Base-by-base conservation (phyloP, 2,329 filamentous ascomycete genomes). In the Ambrosiella xylebori region DNA sequence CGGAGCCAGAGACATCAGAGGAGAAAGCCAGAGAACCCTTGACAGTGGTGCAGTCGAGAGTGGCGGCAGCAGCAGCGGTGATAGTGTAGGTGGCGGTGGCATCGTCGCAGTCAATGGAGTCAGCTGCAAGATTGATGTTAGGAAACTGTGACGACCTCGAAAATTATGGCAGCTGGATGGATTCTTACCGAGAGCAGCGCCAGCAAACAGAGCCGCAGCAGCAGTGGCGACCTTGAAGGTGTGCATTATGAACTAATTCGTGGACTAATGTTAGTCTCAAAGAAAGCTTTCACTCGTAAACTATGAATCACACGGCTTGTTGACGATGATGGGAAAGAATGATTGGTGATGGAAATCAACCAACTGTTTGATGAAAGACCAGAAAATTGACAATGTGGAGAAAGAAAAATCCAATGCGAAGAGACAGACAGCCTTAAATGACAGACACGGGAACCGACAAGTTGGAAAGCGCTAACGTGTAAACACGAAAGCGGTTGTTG, bases 11-110 rank as follows among this genome's bases (percentile, higher is more conserved):
- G 39, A 63, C 54, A 39, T 65, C 68, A n/a, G 67, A 68, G 69
- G 69, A 68, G 59, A 74, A 66, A 66, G 70, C 71, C 53, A 63
- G 44, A 68, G 77, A 77, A 64, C 86, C 86, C 57, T 76, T 71
- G 67, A 85, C 76, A 58, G 77, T 84, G 19, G 68, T 66, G 78
- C 87, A 93, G 63, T 75, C 69, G 60, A 88, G 70, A 27, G 73
- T 74, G 61, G 78, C 80, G 67, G 85, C 79, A 64, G 78, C 80
- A 57, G 73, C 76, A 70, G 74, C 82, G 68, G 76, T 76, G 73
- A 86, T 74, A 65, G 76, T 80, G 62, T 71, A 70, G 13, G 71
- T 72, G 39, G 66, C 59, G 61, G 69, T 65, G 54, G 66, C 65
- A 65, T 69, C 72, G 55, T 63, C 54, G 44, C 54, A 63, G 59